These are phyloP conservation scores for Xylariaceae sp. DNA, from an alignment of 2,329 filamentous ascomycete species.

Conservation along the genomic window DNA sequence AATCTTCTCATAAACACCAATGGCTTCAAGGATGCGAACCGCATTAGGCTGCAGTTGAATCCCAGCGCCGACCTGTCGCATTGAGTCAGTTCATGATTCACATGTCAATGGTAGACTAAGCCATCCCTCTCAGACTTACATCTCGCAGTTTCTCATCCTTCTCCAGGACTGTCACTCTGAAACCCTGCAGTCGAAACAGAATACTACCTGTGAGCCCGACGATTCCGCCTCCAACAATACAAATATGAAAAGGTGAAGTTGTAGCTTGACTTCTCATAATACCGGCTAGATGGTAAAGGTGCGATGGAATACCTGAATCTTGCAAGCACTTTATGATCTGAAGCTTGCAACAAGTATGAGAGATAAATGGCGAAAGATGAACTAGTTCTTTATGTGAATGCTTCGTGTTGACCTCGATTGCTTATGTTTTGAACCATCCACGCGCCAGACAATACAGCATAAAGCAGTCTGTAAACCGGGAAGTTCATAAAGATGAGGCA, in stretches of 20 bases:
- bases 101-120: not conserved
- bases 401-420: no score
- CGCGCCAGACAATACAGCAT: no score
- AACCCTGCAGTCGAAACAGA: conserved; percentile 20
- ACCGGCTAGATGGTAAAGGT: no score
- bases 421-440: no score
- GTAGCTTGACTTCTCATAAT: no score
- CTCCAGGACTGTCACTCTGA: conserved; percentile 21
- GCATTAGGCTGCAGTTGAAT: conserved; percentile 25
- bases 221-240: conserved; percentile 21
- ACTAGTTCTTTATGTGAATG: no score
- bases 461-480: no score
- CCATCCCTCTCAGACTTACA: conserved; percentile 13
- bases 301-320: no score
- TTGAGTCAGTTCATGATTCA: conserved; percentile 2
- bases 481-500: no score
- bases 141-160: conserved; percentile 15
- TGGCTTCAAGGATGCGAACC: conserved; percentile 17
- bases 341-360: no score
- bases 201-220: conserved; percentile 20
- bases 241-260: conserved; percentile 21
- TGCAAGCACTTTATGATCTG: no score
- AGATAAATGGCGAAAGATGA: no score
- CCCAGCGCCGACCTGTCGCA: conserved; percentile 19
- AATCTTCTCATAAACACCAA: conserved; percentile 20